Evolutionary conservation across 306 rosid genomes (phyloP), one percentile per base, ranked within the genome.

Genomic region (Cucumis melo): DNA sequence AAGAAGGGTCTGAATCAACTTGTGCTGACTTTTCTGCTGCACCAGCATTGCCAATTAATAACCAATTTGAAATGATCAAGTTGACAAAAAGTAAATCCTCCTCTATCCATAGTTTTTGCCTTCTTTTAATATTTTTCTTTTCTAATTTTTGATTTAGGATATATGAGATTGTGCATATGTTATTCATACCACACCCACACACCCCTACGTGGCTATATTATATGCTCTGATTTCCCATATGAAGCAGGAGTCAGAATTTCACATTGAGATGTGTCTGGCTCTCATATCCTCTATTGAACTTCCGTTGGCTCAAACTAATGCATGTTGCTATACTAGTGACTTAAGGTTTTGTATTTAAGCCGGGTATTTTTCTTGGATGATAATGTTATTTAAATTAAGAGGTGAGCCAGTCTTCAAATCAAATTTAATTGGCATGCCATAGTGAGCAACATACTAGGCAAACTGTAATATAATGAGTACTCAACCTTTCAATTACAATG

Each of bases 1-100:
- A 71, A 72, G 90, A 83, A 82, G 88, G 83, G 85, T 82, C 86
- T 55, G 89, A 81, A 57, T 80, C 86, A 19, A 14, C 82, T 73
- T 85, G 75, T 82, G 85, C 77, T 65, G 77, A 67, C 83, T 83
- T 75, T 79, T 77, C 84, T 81, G 74, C 75, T 81, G 85, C 74
- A 53, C 76, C 88, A 56, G 85, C 80, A 64, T 14, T 50, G 24
- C 76, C 76, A 72, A 50, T 29, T 15, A 72, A 27, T 50, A 46
- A 50, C 59, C 85, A 60, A 79, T 75, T 72, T 39, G 83, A 84
- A 81, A 78, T 55, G 65, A 86, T 80, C 87, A 84, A 83, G 77
- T 72, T 72, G 60, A 80, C 81, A 66, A 85, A 87, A 83, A 84
- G 98, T 93, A 85, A 84, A 41, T 20, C 55, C 73, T 73, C 68